phyloP scores from a whole-genome alignment of 176 grass and related monocot species.

The Avena atlantica region DNA sequence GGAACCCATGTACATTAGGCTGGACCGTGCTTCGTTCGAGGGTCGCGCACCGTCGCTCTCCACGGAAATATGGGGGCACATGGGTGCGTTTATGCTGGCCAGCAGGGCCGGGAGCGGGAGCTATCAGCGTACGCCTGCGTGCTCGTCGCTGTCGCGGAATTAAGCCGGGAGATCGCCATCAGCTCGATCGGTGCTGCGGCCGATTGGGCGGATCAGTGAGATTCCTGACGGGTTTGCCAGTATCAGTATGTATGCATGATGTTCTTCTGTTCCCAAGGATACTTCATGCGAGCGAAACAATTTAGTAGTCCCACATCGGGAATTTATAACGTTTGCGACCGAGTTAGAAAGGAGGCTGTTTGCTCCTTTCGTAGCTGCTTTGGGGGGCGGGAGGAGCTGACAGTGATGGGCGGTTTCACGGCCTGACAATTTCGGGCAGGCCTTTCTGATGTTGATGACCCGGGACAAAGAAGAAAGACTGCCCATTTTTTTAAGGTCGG shows the following conservation, averaged over 20 bases:
- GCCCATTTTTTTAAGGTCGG: too few relatives aligned
- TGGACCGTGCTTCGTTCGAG: background rate
- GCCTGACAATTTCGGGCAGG: too few relatives aligned
- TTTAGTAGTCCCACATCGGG: too few relatives aligned
- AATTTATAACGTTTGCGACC: background rate
- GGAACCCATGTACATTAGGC: slow-evolving; percentile 21
- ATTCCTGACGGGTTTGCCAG: background rate
- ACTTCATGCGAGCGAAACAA: background rate
- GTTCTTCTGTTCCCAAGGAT: background rate
- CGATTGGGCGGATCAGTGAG: background rate
- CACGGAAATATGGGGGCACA: background rate
- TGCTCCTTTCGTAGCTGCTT: background rate
- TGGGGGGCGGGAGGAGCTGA: background rate
- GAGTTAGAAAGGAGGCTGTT: background rate
- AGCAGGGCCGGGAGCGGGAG: background rate
- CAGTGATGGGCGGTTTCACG: too few relatives aligned
- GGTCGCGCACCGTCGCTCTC: slow-evolving; percentile 35
- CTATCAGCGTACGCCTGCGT: background rate
- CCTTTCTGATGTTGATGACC: too few relatives aligned
- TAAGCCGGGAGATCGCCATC: background rate
- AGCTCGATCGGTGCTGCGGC: background rate
- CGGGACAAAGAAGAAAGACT: too few relatives aligned
- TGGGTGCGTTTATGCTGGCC: slow-evolving; percentile 28
- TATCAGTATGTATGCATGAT: background rate
- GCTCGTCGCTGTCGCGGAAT: slow-evolving; percentile 8